Evolutionary conservation across 1,284 basidiomycete genomes (phyloP).

Genomic region (Ganoderma boninense): DNA sequence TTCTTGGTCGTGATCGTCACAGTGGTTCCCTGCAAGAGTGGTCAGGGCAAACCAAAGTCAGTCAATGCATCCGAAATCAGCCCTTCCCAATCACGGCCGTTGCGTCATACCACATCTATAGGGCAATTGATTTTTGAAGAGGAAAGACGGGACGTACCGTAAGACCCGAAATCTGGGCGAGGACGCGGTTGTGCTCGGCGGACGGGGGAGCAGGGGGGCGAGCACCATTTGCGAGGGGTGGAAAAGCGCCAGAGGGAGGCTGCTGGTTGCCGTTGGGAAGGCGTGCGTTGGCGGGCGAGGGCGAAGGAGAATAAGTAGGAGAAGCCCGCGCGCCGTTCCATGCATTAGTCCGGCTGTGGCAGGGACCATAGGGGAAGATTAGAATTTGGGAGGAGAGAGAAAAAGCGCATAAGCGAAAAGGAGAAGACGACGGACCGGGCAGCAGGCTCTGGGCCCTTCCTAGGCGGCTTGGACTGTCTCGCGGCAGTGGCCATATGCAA

Average conservation of each 20-base stretch:
- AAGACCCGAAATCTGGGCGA: constrained; percentile 69
- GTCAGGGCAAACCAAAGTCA: neutral
- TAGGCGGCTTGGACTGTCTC: constrained; percentile 64
- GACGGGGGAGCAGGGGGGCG: constrained; percentile 47
- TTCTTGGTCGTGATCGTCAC: constrained; percentile 77
- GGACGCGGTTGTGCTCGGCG: constrained; percentile 58
- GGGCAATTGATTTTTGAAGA: neutral
- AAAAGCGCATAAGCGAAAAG: constrained; percentile 5
- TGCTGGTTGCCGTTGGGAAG: constrained; percentile 53
- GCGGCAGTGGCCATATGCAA: constrained; percentile 66
- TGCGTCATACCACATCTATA: constrained; percentile 14
- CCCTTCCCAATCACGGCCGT: constrained; percentile 22
- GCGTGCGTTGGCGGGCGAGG: constrained; percentile 56
- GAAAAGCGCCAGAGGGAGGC: constrained; percentile 52
- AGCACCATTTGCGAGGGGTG: constrained; percentile 56
- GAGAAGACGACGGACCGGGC: constrained; percentile 55
- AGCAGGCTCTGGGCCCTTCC: constrained; percentile 65
- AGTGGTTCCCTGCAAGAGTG: constrained; percentile 66
- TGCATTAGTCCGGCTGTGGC: constrained; percentile 60
- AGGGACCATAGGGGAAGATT: constrained; percentile 33
- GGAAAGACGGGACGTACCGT: constrained; percentile 56
- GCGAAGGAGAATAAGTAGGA: constrained; percentile 72
- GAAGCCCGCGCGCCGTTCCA: constrained; percentile 73
- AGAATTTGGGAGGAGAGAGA: constrained; percentile 14
- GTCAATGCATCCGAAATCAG: constrained; percentile 9